Evolutionary conservation across 495 filamentous ascomycete species (phyloP).

Genomic region (Rostrohypoxylon terebratum): DNA sequence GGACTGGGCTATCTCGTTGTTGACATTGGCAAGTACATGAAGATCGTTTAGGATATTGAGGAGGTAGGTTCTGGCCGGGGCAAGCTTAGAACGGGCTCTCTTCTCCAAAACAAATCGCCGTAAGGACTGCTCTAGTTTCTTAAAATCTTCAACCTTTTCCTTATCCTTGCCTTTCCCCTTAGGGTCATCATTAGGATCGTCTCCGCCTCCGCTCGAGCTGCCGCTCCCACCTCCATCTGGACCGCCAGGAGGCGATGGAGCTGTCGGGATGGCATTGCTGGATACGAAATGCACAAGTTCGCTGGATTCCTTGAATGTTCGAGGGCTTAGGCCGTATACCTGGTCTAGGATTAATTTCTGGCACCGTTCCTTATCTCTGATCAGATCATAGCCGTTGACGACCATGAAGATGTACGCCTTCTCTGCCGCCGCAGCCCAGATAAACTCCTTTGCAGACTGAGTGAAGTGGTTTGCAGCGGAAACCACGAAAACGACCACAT

Average conservation of each 20-base stretch:
- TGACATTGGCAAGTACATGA: conserved; percentile 83
- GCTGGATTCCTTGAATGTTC: conserved; percentile 89
- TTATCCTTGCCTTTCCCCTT: conserved; percentile 92
- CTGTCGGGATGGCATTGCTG: conserved; percentile 88
- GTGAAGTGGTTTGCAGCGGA: conserved; percentile 98
- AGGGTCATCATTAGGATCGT: conserved; percentile 71
- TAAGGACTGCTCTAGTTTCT: conserved; percentile 85
- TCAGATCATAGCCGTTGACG: conserved; percentile 96
- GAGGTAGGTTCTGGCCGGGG: conserved; percentile 96
- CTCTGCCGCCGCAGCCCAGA: conserved; percentile 92
- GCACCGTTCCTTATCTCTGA: conserved; percentile 83
- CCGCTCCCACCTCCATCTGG: conserved; percentile 70
- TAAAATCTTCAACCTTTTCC: conserved; percentile 88
- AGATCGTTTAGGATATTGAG: conserved; percentile 91
- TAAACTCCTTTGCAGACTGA: conserved; percentile 94
- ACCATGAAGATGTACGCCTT: conserved; percentile 99
- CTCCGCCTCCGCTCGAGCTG: conserved; percentile 65
- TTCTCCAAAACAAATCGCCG: conserved; percentile 96
- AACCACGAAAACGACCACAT: conserved; percentile 98
- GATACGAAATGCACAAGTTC: conserved; percentile 98
- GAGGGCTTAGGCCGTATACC: conserved; percentile 82
- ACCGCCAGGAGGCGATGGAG: conserved; percentile 64
- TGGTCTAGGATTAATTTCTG: conserved; percentile 94
- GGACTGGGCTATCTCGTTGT: conserved; percentile 83
- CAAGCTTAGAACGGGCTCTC: conserved; percentile 92